Evolutionary conservation across 352 stramenopile genomes (phyloP).

Genomic region (Globisporangium acanthophoron): DNA sequence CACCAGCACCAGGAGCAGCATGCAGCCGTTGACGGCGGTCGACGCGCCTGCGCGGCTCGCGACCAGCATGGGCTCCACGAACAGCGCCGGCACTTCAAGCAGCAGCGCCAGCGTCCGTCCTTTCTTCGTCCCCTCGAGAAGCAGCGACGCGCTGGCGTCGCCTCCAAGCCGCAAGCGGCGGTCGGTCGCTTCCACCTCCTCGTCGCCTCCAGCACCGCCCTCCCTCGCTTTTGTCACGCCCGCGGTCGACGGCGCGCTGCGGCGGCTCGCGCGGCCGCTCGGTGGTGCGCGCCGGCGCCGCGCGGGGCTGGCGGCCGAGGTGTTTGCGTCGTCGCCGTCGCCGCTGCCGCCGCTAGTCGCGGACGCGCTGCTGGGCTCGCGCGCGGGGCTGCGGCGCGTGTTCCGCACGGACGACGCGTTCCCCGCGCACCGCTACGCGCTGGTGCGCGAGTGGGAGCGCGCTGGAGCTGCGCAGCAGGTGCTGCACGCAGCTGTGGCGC

Average conservation of each 20-base stretch:
- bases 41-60: neutral
- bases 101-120: no score
- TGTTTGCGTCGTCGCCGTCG: neutral
- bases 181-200: neutral
- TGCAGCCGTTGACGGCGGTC: neutral
- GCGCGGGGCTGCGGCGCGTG: conserved; percentile 2
- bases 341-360: neutral
- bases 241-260: neutral
- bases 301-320: neutral
- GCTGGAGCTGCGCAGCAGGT: conserved; percentile 4
- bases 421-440: conserved; percentile 18
- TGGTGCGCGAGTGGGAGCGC: conserved; percentile 13
- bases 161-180: neutral
- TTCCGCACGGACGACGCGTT: conserved; percentile 24
- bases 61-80: neutral
- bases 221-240: neutral
- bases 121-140: neutral
- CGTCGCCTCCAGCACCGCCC: no score
- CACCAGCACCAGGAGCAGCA: neutral
- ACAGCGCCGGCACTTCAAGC: no score
- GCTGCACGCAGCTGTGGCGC: conserved; percentile 22
- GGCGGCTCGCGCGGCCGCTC: neutral
- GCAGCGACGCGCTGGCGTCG: neutral
- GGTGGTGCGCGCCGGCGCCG: neutral
- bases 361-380: conserved; percentile 7